These are phyloP conservation scores for Phlebiopsis flavidoalba DNA, from an alignment of 768 basidiomycete genomes.

Conservation along the genomic window DNA sequence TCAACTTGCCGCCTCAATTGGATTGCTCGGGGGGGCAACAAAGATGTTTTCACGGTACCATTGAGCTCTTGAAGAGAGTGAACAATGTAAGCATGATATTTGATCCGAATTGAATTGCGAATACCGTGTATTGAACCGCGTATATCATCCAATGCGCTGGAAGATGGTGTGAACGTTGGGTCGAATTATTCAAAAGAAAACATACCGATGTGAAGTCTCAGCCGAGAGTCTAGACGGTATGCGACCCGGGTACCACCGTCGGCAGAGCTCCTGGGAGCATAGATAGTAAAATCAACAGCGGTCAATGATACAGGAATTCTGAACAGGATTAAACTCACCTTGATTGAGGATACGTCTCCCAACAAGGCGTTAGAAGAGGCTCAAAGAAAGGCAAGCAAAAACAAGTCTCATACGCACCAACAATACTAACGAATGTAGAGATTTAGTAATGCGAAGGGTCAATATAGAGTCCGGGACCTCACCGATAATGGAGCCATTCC, in stretches of 20 bases:
- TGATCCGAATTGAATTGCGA: slow-evolving; percentile 1
- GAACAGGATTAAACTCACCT: slow-evolving; percentile 37
- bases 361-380: not conserved
- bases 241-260: slow-evolving; percentile 60
- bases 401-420: slow-evolving; percentile 46
- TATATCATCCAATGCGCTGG: slow-evolving; percentile 82
- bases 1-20: not conserved
- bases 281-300: not conserved
- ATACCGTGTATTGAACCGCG: slow-evolving; percentile 66
- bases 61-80: slow-evolving; percentile 46
- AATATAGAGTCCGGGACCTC: not conserved
- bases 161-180: not conserved
- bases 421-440: slow-evolving; percentile 40
- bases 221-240: not conserved
- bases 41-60: slow-evolving; percentile 82
- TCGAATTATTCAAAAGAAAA: not conserved
- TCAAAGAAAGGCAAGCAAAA: not conserved
- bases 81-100: slow-evolving; percentile 1
- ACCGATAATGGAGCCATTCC: slow-evolving; percentile 83
- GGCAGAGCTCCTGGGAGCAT: slow-evolving; percentile 54
- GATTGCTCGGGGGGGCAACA: slow-evolving; percentile 27
- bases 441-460: not conserved
- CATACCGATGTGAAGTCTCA: slow-evolving; percentile 54
- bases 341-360: slow-evolving; percentile 79
- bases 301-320: not conserved